Conservation (phyloP, 257 asterid species). For the Nemophila menziesii region DNA sequence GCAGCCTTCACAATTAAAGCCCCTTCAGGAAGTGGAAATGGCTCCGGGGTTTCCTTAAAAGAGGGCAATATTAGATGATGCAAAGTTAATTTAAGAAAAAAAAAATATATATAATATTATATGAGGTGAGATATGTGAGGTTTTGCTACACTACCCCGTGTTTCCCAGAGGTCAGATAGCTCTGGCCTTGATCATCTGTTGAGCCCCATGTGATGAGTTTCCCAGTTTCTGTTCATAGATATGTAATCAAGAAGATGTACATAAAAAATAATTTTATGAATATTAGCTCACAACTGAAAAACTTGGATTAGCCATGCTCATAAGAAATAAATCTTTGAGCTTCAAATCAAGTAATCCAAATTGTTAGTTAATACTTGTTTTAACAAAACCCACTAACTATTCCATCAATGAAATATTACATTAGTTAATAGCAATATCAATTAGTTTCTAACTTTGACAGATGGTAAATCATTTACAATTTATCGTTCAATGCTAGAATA, state of each 20-base stretch:
- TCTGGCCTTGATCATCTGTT: slow-evolving; percentile 81
- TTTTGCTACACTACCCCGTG: slow-evolving; percentile 48
- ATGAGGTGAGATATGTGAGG: not conserved
- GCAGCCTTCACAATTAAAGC: slow-evolving; percentile 48
- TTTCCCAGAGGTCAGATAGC: slow-evolving; percentile 71
- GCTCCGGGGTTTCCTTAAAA: slow-evolving; percentile 53
- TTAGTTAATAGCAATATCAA: too few relatives aligned
- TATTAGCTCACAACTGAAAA: not conserved
- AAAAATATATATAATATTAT: not conserved
- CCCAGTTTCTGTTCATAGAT: slow-evolving; percentile 34
- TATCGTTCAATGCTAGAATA: too few relatives aligned
- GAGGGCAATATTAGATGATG: slow-evolving; percentile 11
- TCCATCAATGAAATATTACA: too few relatives aligned
- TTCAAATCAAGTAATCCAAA: too few relatives aligned
- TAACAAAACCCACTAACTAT: too few relatives aligned
- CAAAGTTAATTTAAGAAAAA: slow-evolving; percentile 12
- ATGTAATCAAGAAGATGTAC: not conserved
- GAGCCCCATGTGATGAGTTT: slow-evolving; percentile 73
- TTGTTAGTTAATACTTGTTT: too few relatives aligned
- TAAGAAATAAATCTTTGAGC: too few relatives aligned
- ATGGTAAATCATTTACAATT: too few relatives aligned
- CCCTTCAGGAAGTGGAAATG: slow-evolving; percentile 43
- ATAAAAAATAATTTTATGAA: not conserved
- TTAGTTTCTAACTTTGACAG: too few relatives aligned
- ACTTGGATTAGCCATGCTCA: too few relatives aligned